These are phyloP conservation scores for Paramecium sexaurelia DNA, from an alignment of 73 alveolate species.

Conservation along the genomic window DNA sequence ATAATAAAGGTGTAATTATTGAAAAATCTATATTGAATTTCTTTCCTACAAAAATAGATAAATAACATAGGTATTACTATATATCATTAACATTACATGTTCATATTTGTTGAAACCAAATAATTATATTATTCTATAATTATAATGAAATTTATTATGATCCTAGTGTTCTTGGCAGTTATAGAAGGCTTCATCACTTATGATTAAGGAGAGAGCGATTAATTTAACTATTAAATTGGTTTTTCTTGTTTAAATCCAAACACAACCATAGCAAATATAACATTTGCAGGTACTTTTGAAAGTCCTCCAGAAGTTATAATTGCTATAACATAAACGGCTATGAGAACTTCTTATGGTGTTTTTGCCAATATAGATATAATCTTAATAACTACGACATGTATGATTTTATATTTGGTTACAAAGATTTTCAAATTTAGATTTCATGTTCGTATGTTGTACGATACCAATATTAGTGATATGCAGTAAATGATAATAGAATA, in stretches of 20 bases:
- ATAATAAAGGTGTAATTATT: too few relatives aligned
- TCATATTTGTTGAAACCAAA: too few relatives aligned
- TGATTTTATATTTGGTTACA: too few relatives aligned
- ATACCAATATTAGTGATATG: neutral
- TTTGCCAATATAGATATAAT: neutral
- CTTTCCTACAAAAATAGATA: too few relatives aligned
- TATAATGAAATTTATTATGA: too few relatives aligned
- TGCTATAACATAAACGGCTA: neutral
- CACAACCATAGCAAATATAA: neutral
- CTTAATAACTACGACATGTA: neutral
- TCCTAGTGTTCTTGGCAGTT: too few relatives aligned
- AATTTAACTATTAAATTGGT: neutral
- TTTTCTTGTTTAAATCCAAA: neutral
- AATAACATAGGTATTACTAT: too few relatives aligned
- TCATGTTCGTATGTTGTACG: neutral
- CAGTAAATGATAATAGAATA: neutral
- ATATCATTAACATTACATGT: too few relatives aligned
- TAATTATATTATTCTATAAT: too few relatives aligned
- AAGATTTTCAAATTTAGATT: neutral
- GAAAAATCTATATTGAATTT: too few relatives aligned
- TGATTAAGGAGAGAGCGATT: neutral
- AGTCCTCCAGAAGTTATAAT: neutral
- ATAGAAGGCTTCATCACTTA: neutral
- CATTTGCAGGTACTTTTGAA: neutral
- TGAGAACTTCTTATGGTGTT: neutral